Conservation (phyloP, 2,329 filamentous ascomycete species). For the Cercospora canescens region DNA sequence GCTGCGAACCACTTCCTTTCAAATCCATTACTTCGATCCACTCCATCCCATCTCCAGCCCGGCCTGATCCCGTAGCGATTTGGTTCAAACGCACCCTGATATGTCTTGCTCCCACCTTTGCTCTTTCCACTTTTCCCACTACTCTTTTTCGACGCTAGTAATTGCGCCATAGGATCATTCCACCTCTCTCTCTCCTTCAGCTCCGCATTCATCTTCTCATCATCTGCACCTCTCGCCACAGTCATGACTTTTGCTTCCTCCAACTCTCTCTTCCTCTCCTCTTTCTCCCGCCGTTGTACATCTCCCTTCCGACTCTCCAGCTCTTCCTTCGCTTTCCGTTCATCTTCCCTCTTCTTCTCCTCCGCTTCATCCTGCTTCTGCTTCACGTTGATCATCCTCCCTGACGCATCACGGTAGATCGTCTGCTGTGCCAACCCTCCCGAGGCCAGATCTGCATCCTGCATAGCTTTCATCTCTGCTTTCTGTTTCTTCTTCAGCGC, state of each 20-base stretch:
- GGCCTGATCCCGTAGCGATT: conserved; percentile 94
- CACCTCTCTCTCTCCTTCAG: conserved; percentile 75
- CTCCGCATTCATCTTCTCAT: conserved; percentile 81
- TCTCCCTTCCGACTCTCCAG: conserved; percentile 77
- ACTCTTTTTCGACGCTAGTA: conserved; percentile 60
- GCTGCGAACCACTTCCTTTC: conserved; percentile 91
- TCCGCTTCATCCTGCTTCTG: conserved; percentile 87
- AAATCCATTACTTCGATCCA: conserved; percentile 90
- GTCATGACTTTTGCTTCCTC: conserved; percentile 81
- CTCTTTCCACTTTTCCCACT: conserved; percentile 60
- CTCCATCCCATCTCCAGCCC: conserved; percentile 94
- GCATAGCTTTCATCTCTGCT: conserved; percentile 57
- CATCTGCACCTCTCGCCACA: conserved; percentile 78
- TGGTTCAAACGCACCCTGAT: conserved; percentile 76
- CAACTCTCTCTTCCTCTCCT: conserved; percentile 65
- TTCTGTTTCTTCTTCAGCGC: conserved; percentile 62
- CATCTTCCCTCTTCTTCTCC: conserved; percentile 73
- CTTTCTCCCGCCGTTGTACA: conserved; percentile 72
- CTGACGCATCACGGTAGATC: conserved; percentile 92
- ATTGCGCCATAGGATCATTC: conserved; percentile 90
- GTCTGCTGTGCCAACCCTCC: conserved; percentile 67
- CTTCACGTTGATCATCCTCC: conserved; percentile 87
- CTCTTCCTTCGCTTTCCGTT: conserved; percentile 62
- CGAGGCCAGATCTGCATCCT: conserved; percentile 46
- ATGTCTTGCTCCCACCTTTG: conserved; percentile 56